A percentile compares a stretch with the other conserved stretches of the same genome.
Evolutionary conservation across 2,329 filamentous ascomycete species (phyloP).

Genomic region (Ilyonectria robusta): DNA sequence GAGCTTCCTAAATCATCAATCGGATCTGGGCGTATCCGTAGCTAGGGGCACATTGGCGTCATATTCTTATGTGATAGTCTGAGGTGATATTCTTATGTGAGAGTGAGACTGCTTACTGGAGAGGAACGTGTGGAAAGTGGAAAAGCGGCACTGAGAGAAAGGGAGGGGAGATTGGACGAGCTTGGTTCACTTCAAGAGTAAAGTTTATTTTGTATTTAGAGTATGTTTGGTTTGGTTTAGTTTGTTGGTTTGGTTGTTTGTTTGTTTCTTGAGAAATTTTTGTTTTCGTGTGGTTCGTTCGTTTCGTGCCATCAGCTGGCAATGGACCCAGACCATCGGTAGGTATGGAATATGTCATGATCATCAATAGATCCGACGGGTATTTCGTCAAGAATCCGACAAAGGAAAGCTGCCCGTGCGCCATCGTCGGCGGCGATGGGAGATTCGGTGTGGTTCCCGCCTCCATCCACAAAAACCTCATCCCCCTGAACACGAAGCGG

Average conservation of each 20-base stretch:
- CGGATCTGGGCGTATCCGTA: neutral
- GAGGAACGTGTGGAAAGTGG: neutral
- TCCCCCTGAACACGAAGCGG: constrained; percentile 14
- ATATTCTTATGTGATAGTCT: neutral
- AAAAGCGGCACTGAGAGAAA: neutral
- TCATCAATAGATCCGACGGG: constrained; percentile 25
- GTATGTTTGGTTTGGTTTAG: constrained; percentile 15
- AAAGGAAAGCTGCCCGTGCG: constrained; percentile 37
- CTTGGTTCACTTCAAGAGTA: constrained; percentile 7
- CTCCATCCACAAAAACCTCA: constrained; percentile 11
- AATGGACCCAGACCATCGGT: constrained; percentile 20
- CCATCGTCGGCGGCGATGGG: constrained; percentile 32
- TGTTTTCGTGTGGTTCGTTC: constrained; percentile 11
- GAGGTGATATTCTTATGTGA: neutral
- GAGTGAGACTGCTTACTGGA: neutral
- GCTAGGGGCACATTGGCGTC: neutral
- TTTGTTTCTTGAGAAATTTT: neutral
- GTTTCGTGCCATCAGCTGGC: constrained; percentile 24
- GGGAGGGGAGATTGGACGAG: constrained; percentile 13
- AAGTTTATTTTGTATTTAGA: constrained; percentile 10
- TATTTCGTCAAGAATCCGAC: constrained; percentile 32
- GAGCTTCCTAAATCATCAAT: neutral
- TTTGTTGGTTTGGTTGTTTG: constrained; percentile 2
- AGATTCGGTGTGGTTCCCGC: constrained; percentile 24
- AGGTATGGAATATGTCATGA: constrained; percentile 29